A percentile compares a stretch with the other conserved stretches of the same genome.
These are phyloP conservation scores for Fistulifera pelliculosa DNA, from an alignment of 108 stramenopile species.

Conservation along the genomic window DNA sequence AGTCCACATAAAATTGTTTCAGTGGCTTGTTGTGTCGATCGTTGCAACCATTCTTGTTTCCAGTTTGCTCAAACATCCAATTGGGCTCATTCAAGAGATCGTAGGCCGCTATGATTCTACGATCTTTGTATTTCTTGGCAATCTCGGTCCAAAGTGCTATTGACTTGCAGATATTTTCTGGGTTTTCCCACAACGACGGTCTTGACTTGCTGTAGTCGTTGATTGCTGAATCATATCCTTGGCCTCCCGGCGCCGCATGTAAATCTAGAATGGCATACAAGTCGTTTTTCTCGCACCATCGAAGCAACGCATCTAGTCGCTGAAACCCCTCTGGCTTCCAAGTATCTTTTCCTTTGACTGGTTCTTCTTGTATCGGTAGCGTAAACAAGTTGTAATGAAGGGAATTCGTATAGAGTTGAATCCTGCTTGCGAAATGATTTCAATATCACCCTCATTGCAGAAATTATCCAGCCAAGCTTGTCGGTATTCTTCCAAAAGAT, in stretches of 20 bases:
- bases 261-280: not conserved
- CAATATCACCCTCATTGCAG: not conserved
- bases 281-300: not conserved
- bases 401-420: slow-evolving; percentile 3
- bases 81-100: slow-evolving; percentile 1
- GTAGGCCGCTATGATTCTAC: not conserved
- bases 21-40: not conserved
- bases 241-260: slow-evolving; percentile 1
- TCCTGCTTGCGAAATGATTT: not conserved
- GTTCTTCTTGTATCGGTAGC: not conserved
- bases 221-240: not conserved
- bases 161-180: not conserved
- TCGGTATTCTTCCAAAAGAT: not conserved
- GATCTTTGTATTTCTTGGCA: not conserved
- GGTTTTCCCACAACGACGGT: not conserved
- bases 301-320: not conserved
- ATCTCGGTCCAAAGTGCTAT: not conserved
- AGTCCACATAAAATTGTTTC: not conserved
- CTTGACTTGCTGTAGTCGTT: not conserved
- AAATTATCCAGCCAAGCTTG: slow-evolving; percentile 1
- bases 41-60: not conserved
- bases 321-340: not conserved
- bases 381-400: slow-evolving; percentile 4
- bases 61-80: not conserved
- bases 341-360: not conserved